Conservation (phyloP, 768 basidiomycete genomes). For the Lactarius indigo region DNA sequence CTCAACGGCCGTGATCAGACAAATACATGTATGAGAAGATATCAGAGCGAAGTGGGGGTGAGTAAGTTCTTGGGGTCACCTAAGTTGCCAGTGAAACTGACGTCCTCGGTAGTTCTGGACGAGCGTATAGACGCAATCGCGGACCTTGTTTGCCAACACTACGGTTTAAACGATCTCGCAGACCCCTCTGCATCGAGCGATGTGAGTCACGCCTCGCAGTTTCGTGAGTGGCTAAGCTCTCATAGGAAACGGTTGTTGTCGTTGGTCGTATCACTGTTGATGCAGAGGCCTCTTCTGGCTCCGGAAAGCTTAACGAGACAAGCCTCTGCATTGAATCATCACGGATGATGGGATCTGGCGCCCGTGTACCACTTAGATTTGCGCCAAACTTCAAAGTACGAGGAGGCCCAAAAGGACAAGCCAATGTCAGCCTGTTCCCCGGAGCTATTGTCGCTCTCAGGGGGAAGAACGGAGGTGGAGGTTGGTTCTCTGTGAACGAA, state of each 20-base stretch:
- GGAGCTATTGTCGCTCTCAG: slow-evolving; percentile 83
- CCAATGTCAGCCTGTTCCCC: slow-evolving; percentile 76
- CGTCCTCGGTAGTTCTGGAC: slow-evolving; percentile 60
- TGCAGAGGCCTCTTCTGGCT: slow-evolving; percentile 50
- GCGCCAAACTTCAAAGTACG: slow-evolving; percentile 62
- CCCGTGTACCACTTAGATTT: slow-evolving; percentile 68
- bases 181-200: slow-evolving; percentile 66
- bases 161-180: slow-evolving; percentile 67
- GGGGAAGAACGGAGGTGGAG: slow-evolving; percentile 89
- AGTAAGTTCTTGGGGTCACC: slow-evolving; percentile 12
- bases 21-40: slow-evolving; percentile 94
- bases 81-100: not conserved
- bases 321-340: slow-evolving; percentile 82
- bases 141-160: slow-evolving; percentile 65
- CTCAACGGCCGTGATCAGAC: slow-evolving; percentile 38
- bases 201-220: slow-evolving; percentile 32
- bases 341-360: slow-evolving; percentile 67
- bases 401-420: slow-evolving; percentile 56
- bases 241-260: slow-evolving; percentile 35
- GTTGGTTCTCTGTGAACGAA: slow-evolving; percentile 80
- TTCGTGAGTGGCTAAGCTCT: slow-evolving; percentile 1
- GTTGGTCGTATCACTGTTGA: slow-evolving; percentile 44
- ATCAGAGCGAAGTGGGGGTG: slow-evolving; percentile 79
- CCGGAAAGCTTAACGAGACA: slow-evolving; percentile 66
- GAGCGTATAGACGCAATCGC: slow-evolving; percentile 84